Percentiles rank a stretch among this genome's conserved stretches.
Evolutionary conservation across 352 stramenopile species (phyloP).

Genomic region (Phytophthora pseudosyringae): DNA sequence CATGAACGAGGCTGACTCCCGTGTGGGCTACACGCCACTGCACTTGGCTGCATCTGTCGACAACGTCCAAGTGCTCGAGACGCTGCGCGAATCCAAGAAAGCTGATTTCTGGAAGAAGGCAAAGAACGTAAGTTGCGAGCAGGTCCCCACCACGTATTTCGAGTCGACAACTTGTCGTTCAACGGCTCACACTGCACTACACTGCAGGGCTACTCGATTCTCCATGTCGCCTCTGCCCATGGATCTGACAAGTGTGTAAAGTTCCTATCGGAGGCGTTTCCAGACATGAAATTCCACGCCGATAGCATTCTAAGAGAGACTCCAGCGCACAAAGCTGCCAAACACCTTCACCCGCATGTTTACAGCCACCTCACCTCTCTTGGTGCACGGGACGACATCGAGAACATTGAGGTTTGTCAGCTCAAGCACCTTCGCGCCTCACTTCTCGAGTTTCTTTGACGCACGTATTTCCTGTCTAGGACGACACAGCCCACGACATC

Average conservation of each 20-base stretch:
- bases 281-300: conserved; percentile 43
- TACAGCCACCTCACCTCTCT: conserved; percentile 43
- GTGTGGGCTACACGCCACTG: conserved; percentile 63
- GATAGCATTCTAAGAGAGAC: conserved; percentile 59
- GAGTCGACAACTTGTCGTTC: neutral
- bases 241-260: conserved; percentile 53
- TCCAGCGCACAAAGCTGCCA: conserved; percentile 66
- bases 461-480: conserved; percentile 18
- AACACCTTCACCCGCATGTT: conserved; percentile 49
- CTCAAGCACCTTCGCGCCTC: neutral
- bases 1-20: conserved; percentile 50
- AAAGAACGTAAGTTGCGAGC: conserved; percentile 43
- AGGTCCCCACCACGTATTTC: neutral
- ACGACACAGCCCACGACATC: conserved; percentile 44
- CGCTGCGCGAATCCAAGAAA: conserved; percentile 44
- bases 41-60: conserved; percentile 66
- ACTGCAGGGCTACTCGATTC: conserved; percentile 54
- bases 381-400: conserved; percentile 52
- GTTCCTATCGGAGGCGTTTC: conserved; percentile 51
- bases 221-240: conserved; percentile 61
- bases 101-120: conserved; percentile 55
- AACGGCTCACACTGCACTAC: neutral
- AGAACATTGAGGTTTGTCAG: conserved; percentile 61
- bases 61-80: conserved; percentile 57
- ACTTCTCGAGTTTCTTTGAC: neutral